phyloP scores from a whole-genome alignment of 1,284 basidiomycete species.

The Golubevia sp. region DNA sequence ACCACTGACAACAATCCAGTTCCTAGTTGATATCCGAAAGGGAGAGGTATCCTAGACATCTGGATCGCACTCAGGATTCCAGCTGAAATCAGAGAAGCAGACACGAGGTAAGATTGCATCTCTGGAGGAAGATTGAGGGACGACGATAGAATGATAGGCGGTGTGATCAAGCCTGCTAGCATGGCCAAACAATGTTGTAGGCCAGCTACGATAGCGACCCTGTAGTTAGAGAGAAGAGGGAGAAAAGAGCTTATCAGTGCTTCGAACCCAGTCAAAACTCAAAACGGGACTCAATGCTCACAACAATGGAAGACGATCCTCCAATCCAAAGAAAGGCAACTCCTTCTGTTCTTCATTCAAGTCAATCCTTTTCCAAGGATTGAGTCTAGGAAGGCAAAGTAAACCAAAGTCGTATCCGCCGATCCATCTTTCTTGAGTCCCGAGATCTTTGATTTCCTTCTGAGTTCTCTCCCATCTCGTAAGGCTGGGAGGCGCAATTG shows the following conservation, averaged over 20 bases:
- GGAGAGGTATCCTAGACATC: slow-evolving; percentile 72
- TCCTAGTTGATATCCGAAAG: slow-evolving; percentile 71
- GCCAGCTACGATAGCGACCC: slow-evolving; percentile 17
- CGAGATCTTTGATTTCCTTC: slow-evolving; percentile 1
- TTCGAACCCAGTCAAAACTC: not conserved
- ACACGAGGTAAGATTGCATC: slow-evolving; percentile 78
- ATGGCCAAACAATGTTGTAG: slow-evolving; percentile 80
- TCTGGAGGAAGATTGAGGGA: slow-evolving; percentile 48
- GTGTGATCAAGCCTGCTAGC: slow-evolving; percentile 76
- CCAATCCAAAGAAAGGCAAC: slow-evolving; percentile 42
- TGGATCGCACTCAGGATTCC: slow-evolving; percentile 76
- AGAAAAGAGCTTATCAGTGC: not conserved
- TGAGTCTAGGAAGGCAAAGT: slow-evolving; percentile 33
- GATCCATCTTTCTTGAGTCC: slow-evolving; percentile 32
- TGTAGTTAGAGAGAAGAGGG: not conserved
- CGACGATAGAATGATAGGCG: slow-evolving; percentile 71
- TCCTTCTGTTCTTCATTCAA: slow-evolving; percentile 11
- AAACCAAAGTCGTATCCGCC: slow-evolving; percentile 36
- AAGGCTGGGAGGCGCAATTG: not conserved
- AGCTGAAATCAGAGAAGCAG: slow-evolving; percentile 73
- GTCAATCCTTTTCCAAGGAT: slow-evolving; percentile 21
- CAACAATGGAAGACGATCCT: slow-evolving; percentile 36
- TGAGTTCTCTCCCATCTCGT: not conserved
- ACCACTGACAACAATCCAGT: slow-evolving; percentile 81
- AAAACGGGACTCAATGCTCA: slow-evolving; percentile 13